phyloP scores from a whole-genome alignment of 208 protist species.

The Wallacemonas collosoma region DNA sequence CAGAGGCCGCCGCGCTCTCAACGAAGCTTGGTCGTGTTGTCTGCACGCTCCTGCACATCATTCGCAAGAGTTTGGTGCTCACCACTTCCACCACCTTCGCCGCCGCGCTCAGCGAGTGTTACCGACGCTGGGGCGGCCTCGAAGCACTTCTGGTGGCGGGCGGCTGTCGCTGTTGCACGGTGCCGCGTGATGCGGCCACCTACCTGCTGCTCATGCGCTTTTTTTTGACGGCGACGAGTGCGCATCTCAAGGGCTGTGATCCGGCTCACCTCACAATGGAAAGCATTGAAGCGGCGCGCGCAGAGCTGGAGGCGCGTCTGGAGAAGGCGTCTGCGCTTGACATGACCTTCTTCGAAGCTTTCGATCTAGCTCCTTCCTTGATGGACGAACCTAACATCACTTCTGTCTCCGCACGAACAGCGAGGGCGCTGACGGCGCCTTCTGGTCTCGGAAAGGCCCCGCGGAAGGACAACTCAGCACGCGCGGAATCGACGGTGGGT shows the following conservation, averaged over 20 bases:
- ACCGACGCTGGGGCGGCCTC: conserved; percentile 46
- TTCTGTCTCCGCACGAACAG: no score
- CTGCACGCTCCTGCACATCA: conserved; percentile 25
- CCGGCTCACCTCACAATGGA: conserved; percentile 16
- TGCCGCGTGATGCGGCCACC: conserved; percentile 60
- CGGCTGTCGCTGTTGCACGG: conserved; percentile 41
- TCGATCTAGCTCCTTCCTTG: neutral
- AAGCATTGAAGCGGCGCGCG: conserved; percentile 27
- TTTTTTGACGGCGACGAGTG: conserved; percentile 39
- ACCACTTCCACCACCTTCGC: conserved; percentile 7
- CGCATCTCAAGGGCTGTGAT: conserved; percentile 7
- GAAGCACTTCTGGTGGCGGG: conserved; percentile 37
- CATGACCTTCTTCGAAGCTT: neutral
- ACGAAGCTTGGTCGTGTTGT: conserved; percentile 11
- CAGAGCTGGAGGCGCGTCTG: conserved; percentile 20
- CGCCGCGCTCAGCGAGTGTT: conserved; percentile 33
- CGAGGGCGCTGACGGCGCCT: no score
- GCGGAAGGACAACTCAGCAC: no score
- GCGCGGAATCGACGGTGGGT: no score
- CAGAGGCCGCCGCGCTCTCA: conserved; percentile 6
- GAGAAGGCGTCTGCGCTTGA: conserved; percentile 3
- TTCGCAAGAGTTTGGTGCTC: conserved; percentile 27
- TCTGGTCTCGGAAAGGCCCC: no score
- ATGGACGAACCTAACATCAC: no score
- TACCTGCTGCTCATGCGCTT: conserved; percentile 66